Evolutionary conservation across 371 early-diverging fungal species (phyloP), one percentile per base, ranked within the genome.

Genomic region (Synchytrium microbalum): DNA sequence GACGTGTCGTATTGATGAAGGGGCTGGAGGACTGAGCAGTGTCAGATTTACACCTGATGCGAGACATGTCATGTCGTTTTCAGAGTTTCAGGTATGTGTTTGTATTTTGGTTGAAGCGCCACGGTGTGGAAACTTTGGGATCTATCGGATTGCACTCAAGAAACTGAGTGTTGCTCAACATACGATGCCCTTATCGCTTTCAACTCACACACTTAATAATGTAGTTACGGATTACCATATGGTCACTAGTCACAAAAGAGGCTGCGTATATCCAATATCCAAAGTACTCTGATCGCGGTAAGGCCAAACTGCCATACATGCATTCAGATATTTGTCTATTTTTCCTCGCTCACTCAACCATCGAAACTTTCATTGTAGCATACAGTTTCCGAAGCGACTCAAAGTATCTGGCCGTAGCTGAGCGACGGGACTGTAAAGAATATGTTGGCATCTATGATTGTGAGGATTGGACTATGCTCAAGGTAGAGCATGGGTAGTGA

Each of bases 21-120:
- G 84, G 24, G 68, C 76, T 0, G 77, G 78, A 10, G 86, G 88
- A 0, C 71, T 87, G 16, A 65, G 67, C 27, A 68, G 64, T 23
- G 83, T 84, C 24, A 68, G 64, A 66, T 92, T 89, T 88, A 72
- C 81, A 16, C 77, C 82, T 16, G 87, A 87, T 69, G 76, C 82
- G 0, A 66, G 84, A 60, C 78, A 77, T 55, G 66, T 92, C 1
- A 57, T 91, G 56, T 77, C 80, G 58, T 84, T 84, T 51, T 78
- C 87, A 14, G 86, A 89, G 64, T 75, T 83, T 59, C 80, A 87
- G 70, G 82, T 79, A 46, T 56, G 66, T 38, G 66, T 2, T 28
- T 30, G 32, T 32, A 51, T 25, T 55, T 56, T 58, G 53, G 1
- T 68, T 27, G 26, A 58, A 58, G 53, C 27, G 19, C 24, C 25